Conservation (phyloP, 768 basidiomycete genomes). For the Cystobasidium onofrii region DNA sequence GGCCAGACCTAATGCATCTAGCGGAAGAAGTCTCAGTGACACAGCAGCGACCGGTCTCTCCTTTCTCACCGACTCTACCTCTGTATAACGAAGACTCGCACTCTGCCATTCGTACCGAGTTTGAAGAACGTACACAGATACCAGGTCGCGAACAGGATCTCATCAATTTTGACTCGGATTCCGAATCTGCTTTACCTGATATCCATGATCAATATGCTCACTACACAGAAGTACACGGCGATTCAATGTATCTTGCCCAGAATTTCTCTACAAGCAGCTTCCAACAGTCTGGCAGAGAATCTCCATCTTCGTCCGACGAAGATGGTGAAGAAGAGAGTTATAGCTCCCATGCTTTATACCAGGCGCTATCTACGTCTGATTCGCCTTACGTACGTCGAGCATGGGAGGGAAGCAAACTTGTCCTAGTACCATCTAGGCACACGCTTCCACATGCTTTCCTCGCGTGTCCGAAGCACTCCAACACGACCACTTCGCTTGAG, state of each 20-base stretch:
- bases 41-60: conserved; percentile 16
- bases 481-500: background rate
- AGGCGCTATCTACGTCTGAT: background rate
- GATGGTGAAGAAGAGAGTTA: conserved; percentile 11
- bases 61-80: conserved; percentile 22
- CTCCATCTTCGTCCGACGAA: background rate
- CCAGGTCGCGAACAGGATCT: conserved; percentile 10
- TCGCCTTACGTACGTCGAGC: conserved; percentile 27
- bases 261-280: background rate
- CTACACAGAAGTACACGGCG: background rate
- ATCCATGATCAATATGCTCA: background rate
- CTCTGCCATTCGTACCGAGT: background rate
- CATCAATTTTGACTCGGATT: conserved; percentile 22
- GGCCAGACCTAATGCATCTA: background rate
- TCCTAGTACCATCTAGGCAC: conserved; percentile 2
- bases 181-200: background rate
- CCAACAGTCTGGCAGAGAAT: background rate
- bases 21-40: background rate
- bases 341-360: background rate
- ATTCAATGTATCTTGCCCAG: background rate
- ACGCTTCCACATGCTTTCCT: background rate
- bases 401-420: conserved; percentile 10
- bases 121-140: background rate
- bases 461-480: background rate
- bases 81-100: background rate